These are phyloP conservation scores for Phytopythium cucurbitacearum DNA, from an alignment of 352 stramenopile genomes.

Conservation along the genomic window DNA sequence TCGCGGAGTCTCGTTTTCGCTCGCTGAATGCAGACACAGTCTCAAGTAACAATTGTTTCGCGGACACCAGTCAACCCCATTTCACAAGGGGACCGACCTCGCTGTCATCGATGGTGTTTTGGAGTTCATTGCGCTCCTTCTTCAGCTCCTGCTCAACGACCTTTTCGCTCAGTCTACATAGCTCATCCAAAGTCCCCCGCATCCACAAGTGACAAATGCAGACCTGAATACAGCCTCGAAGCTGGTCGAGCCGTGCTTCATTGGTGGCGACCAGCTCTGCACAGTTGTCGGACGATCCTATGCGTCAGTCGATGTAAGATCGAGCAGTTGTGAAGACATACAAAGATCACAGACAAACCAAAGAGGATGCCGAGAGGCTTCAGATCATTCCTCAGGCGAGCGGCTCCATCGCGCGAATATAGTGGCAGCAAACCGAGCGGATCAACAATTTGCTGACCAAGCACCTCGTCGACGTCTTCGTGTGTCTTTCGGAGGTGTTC, in stretches of 20 bases:
- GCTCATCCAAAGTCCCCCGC: too few species aligned
- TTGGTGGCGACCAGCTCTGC: neutral
- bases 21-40: slow-evolving; percentile 17
- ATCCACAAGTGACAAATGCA: too few species aligned
- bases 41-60: neutral
- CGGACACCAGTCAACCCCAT: neutral
- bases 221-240: neutral
- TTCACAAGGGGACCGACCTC: slow-evolving; percentile 13
- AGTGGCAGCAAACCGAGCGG: slow-evolving; percentile 20
- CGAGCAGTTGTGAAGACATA: neutral
- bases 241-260: neutral
- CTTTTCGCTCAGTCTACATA: too few species aligned
- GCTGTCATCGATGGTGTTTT: slow-evolving; percentile 52
- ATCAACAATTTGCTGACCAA: slow-evolving; percentile 1
- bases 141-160: slow-evolving; percentile 21
- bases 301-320: neutral
- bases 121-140: slow-evolving; percentile 25
- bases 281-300: neutral
- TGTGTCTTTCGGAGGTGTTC: slow-evolving; percentile 21
- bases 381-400: slow-evolving; percentile 31
- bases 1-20: slow-evolving; percentile 46
- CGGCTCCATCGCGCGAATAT: slow-evolving; percentile 21
- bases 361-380: slow-evolving; percentile 36
- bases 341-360: slow-evolving; percentile 14
- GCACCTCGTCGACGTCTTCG: slow-evolving; percentile 19